Percentiles rank a stretch among this genome's conserved stretches.
These are phyloP conservation scores for Russula sp. DNA, from an alignment of 768 basidiomycete species.

Conservation along the genomic window DNA sequence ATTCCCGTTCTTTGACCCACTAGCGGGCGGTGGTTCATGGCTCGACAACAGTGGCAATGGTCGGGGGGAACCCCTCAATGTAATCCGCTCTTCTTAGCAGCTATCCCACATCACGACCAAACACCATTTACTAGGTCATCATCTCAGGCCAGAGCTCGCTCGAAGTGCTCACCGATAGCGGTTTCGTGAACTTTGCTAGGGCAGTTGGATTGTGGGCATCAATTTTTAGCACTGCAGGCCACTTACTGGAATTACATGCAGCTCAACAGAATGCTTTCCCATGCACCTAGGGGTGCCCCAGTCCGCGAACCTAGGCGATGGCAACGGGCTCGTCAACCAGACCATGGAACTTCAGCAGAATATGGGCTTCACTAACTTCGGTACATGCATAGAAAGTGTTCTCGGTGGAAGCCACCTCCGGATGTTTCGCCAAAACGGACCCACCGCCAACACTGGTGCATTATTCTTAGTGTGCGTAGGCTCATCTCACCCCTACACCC, in stretches of 20 bases:
- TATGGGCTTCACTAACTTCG: constrained; percentile 31
- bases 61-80: too few relatives aligned
- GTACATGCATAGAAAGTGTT: constrained; percentile 43
- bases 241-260: constrained; percentile 32
- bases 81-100: background rate
- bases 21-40: too few relatives aligned
- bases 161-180: constrained; percentile 47
- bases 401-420: constrained; percentile 47
- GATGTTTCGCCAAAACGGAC: constrained; percentile 54
- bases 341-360: constrained; percentile 42
- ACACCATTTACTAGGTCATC: constrained; percentile 40
- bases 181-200: constrained; percentile 52
- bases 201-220: constrained; percentile 56
- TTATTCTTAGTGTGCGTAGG: constrained; percentile 53
- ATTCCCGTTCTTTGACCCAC: too few relatives aligned
- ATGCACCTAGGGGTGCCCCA: constrained; percentile 35
- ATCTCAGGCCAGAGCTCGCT: constrained; percentile 59
- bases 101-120: background rate
- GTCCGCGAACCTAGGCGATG: constrained; percentile 45
- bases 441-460: constrained; percentile 41
- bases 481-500: background rate
- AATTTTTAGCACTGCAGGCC: too few relatives aligned
- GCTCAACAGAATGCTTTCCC: constrained; percentile 37
- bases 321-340: constrained; percentile 41
- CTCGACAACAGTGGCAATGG: too few relatives aligned